Conservation (phyloP, 164 flowering plant species). For the Brasenia schreberi region DNA sequence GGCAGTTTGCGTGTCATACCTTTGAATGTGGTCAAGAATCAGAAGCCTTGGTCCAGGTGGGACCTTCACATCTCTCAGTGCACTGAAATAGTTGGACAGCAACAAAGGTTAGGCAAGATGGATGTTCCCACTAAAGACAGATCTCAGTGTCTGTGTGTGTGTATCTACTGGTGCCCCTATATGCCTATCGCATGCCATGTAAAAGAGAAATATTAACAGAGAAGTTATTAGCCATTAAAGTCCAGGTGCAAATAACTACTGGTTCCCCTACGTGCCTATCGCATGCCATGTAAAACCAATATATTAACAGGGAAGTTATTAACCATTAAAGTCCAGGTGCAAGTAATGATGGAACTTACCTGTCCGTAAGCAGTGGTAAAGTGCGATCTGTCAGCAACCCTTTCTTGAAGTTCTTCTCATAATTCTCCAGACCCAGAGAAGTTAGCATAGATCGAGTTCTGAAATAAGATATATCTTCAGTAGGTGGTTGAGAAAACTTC, state of each 20-base stretch:
- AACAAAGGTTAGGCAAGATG: background rate
- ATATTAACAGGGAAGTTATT: background rate
- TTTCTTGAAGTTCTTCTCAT: constrained; percentile 82
- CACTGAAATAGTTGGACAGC: constrained; percentile 34
- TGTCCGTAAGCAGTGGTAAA: constrained; percentile 74
- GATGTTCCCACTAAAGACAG: background rate
- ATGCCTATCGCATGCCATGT: too few species aligned
- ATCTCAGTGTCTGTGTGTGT: background rate
- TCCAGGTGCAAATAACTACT: background rate
- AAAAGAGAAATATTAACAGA: background rate
- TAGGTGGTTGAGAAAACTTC: constrained; percentile 56
- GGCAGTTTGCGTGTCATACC: constrained; percentile 22
- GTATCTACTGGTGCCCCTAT: background rate
- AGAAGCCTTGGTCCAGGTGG: constrained; percentile 97
- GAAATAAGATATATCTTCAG: constrained; percentile 46
- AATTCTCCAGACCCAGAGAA: constrained; percentile 67
- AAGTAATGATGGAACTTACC: constrained; percentile 26
- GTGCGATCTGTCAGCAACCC: constrained; percentile 78
- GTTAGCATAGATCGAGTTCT: constrained; percentile 56
- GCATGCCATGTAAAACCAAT: too few species aligned
- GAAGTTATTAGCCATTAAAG: background rate
- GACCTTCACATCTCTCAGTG: constrained; percentile 79
- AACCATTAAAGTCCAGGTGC: background rate
- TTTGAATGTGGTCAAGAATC: constrained; percentile 73
- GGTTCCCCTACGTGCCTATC: background rate